Evolutionary conservation across 192 early-diverging fungal species (phyloP), one percentile per base, ranked within the genome.

Genomic region (Coemansia furcata): DNA sequence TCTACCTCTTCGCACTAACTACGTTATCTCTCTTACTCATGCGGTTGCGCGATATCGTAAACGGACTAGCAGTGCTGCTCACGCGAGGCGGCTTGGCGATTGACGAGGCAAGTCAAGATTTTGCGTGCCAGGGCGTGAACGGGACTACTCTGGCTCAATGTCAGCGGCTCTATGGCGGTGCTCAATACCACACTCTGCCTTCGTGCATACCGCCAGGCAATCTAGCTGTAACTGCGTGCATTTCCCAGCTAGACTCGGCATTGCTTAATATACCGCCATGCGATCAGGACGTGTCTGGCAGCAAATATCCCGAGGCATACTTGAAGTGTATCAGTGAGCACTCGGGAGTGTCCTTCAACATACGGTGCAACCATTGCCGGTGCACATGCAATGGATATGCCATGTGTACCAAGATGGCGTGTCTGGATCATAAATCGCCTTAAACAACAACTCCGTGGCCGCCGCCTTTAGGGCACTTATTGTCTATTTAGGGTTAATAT

Each of bases 151-250:
- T 32, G 15, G 68, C 65, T 2, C 74, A 76, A 29, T 76, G 74
- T 33, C 59, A 63, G 42, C 63, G 68, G 6, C 65, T 76, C 17
- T 76, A 71, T 23, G 74, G 74, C 10, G 74, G 74, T 10, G 42
- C 10, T 5, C 43, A 30, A 23, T 70, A 57, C 21, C 55, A 21
- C 6, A 32, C 2, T 8, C 21, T 76, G 8, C 74, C 74, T 10
- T 21, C 23, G 1, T 76, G 74, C 55, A 7, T 21, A 6, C 12
- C 19, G 0, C 21, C 35, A 6, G 36, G 19, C 23, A 50, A 50
- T 4, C 54, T 71, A 50, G 35, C 37, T 43, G 32, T 67, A 9
- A 4, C 10, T 6, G 12, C 21, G 0, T 76, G 74, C 30, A 29
- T 76, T 60, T 17, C 57, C 23, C 57, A 60, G 36, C 6, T 19